Percentiles rank a stretch among this genome's conserved stretches.
These are phyloP conservation scores for Coriolopsis trogii DNA, from an alignment of 1,284 basidiomycete genomes.

Conservation along the genomic window DNA sequence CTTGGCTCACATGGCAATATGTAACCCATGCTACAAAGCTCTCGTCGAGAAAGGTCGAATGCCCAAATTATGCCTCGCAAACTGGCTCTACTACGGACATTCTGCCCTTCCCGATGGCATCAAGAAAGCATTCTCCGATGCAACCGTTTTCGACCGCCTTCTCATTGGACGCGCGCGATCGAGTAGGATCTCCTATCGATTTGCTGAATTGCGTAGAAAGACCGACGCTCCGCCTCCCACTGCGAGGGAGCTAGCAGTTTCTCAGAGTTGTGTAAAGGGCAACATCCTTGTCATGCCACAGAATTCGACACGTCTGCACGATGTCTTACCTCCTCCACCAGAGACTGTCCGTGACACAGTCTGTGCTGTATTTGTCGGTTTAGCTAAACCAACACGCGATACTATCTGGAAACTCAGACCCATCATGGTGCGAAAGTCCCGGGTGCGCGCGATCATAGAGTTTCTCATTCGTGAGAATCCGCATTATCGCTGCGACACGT, in stretches of 20 bases:
- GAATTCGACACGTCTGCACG: constrained; percentile 3
- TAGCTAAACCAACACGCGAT: not conserved
- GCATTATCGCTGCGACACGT: not conserved
- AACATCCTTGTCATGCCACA: constrained; percentile 9
- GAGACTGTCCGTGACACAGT: not conserved
- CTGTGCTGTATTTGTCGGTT: constrained; percentile 6
- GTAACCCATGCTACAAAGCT: not conserved
- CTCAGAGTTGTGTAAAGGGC: constrained; percentile 5
- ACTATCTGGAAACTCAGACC: not conserved
- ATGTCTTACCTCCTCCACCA: not conserved
- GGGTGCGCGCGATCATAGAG: not conserved
- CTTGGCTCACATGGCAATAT: not conserved
- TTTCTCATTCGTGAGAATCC: not conserved
- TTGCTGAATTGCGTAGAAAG: not conserved
- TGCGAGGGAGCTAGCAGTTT: not conserved
- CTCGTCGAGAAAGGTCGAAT: not conserved
- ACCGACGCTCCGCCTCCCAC: not conserved
- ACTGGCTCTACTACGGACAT: not conserved
- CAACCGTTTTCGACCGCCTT: not conserved
- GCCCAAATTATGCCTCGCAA: not conserved
- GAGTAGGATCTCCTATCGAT: not conserved
- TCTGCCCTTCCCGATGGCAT: not conserved
- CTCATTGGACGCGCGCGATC: not conserved
- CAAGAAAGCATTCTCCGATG: not conserved
- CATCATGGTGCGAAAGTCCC: not conserved